Evolutionary conservation across 176 grass and related monocot genomes (phyloP), one percentile per base, ranked within the genome.

Genomic region (Secale cereale): DNA sequence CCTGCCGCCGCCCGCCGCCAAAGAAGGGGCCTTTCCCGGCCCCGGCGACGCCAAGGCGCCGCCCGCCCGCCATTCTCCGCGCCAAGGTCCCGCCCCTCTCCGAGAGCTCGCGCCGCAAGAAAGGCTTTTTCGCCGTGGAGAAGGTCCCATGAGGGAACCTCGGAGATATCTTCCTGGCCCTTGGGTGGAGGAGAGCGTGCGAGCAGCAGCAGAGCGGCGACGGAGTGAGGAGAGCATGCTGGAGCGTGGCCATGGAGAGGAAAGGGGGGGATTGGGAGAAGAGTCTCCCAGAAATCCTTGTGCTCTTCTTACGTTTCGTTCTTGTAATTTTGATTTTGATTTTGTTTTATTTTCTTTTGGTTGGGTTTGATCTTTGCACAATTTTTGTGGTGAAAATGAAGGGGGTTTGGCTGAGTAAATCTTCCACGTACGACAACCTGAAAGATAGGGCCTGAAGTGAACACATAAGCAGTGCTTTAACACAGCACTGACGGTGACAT

Each of bases 1-100:
- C 77, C 74, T 84, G 92, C 74, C 80, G 84, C 22, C 91, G 88
- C 32, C 91, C 90, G 64, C 90, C 92, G 46, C 93, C 89, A 59
- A 97, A 97, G 77, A 90, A 87, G 76, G 91, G 93, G 10, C 94
- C 92, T 79, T 70, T 71, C 74, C 92, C 90, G 3, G 89, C 87
- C 35, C 75, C 83, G 17, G 87, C 73, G 15, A 87, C 70, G 29
- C 61, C 80, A 28, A 86, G 62, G 20, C 85, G 59, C 45, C 68
- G 77, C 41, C 86, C 78, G 48, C 73, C 85, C 41, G 19, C 78
- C 74, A 66, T 59, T 75, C 64, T 86, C 30, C 75, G 45, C 3
- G 70, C 76, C 81, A 93, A 86, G 28, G 41, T 59, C 59, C 39
- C 78, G 40, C 79, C 54, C 86, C 86, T 91, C 62, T 63, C 80